phyloP scores from a whole-genome alignment of 768 basidiomycete species.

The Termitomyces sp. region DNA sequence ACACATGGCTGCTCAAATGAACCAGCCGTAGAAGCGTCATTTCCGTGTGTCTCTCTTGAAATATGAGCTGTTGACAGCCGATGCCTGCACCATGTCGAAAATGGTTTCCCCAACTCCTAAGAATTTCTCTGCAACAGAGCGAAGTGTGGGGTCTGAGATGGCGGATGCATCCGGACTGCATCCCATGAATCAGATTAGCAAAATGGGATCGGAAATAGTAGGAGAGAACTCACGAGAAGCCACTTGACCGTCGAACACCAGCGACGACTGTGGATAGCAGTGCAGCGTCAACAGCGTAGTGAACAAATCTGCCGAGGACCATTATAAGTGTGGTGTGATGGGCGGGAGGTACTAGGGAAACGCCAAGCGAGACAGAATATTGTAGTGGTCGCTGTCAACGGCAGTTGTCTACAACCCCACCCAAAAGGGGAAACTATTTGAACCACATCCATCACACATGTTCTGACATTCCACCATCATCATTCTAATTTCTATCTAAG shows the following conservation, averaged over 20 bases:
- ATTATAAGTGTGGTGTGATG: conserved; percentile 24
- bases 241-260: conserved; percentile 86
- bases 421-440: conserved; percentile 4
- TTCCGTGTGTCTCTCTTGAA: conserved; percentile 56
- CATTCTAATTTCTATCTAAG: background rate
- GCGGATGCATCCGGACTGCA: conserved; percentile 57
- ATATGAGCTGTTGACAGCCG: conserved; percentile 82
- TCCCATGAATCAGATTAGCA: conserved; percentile 4
- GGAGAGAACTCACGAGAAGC: conserved; percentile 68
- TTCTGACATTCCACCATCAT: background rate
- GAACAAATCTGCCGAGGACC: conserved; percentile 69
- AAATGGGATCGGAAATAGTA: background rate
- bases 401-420: background rate
- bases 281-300: conserved; percentile 81
- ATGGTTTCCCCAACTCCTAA: conserved; percentile 84
- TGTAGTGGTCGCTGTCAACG: background rate
- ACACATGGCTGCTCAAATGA: background rate
- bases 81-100: conserved; percentile 80
- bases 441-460: too few relatives aligned
- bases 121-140: conserved; percentile 75
- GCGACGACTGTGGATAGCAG: conserved; percentile 87
- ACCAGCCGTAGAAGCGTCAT: conserved; percentile 19
- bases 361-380: background rate
- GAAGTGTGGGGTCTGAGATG: conserved; percentile 75
- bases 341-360: background rate